phyloP scores from a whole-genome alignment of 495 filamentous ascomycete species.

The Hyphodiscus hymeniophilus region DNA sequence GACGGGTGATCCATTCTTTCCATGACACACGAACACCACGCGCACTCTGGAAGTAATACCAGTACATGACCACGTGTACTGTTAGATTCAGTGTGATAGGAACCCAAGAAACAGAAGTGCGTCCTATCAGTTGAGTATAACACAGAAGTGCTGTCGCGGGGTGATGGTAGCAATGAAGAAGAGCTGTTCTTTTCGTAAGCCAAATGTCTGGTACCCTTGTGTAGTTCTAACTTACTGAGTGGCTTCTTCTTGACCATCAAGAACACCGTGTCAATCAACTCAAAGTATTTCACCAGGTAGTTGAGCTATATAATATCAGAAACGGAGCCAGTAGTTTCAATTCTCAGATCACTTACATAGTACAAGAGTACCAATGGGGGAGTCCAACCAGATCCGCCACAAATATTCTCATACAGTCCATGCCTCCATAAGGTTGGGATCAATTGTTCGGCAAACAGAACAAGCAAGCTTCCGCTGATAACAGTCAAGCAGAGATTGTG shows the following conservation, averaged over 20 bases:
- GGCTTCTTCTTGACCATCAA: slow-evolving; percentile 85
- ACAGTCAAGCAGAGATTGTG: slow-evolving; percentile 75
- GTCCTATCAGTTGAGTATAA: slow-evolving; percentile 75
- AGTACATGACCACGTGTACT: slow-evolving; percentile 72
- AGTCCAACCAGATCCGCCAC: slow-evolving; percentile 71
- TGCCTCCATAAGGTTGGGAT: slow-evolving; percentile 57
- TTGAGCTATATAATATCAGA: slow-evolving; percentile 49
- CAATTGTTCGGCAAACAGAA: slow-evolving; percentile 66
- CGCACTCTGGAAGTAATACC: slow-evolving; percentile 78
- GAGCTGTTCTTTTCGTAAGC: slow-evolving; percentile 43
- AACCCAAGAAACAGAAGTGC: slow-evolving; percentile 71
- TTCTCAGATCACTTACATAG: slow-evolving; percentile 49
- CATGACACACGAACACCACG: slow-evolving; percentile 79
- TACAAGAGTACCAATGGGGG: slow-evolving; percentile 67
- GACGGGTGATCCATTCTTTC: slow-evolving; percentile 85
- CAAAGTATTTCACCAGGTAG: slow-evolving; percentile 77
- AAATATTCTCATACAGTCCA: slow-evolving; percentile 67
- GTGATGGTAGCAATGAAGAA: slow-evolving; percentile 83
- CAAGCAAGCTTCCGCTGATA: slow-evolving; percentile 58
- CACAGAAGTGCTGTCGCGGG: slow-evolving; percentile 77
- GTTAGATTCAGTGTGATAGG: slow-evolving; percentile 69
- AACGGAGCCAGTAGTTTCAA: not conserved
- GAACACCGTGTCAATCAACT: slow-evolving; percentile 75
- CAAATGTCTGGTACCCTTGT: not conserved
- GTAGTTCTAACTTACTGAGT: slow-evolving; percentile 50